Conservation (phyloP, 73 alveolate species). For the Symbiodinium natans region DNA sequence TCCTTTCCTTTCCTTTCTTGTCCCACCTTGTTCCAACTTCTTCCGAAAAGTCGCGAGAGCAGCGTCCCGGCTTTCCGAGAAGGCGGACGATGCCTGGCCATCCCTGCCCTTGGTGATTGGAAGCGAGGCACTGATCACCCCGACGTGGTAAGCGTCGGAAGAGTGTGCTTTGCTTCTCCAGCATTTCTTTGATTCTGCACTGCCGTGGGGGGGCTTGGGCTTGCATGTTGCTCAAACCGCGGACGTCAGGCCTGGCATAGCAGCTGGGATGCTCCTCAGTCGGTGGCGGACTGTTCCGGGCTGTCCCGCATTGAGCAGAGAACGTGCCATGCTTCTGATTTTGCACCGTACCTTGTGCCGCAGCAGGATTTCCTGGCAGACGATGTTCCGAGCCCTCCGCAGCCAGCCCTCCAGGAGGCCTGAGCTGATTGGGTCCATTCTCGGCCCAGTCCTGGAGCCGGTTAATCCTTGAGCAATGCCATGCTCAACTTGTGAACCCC, state of each 20-base stretch:
- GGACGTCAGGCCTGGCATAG: neutral
- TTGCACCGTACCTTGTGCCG: neutral
- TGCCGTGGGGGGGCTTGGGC: too few species aligned
- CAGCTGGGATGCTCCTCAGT: neutral
- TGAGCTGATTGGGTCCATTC: too few species aligned
- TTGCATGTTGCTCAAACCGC: neutral
- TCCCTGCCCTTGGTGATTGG: constrained; percentile 38
- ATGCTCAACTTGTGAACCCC: too few species aligned
- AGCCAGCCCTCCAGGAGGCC: neutral
- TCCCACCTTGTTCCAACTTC: too few species aligned
- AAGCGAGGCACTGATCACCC: constrained; percentile 10
- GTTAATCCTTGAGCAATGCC: too few species aligned
- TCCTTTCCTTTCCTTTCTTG: neutral
- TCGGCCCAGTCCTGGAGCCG: too few species aligned
- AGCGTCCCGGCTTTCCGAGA: too few species aligned
- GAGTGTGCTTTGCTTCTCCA: neutral
- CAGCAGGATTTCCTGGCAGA: neutral
- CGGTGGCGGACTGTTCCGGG: neutral
- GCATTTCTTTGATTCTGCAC: too few species aligned
- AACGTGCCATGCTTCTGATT: neutral
- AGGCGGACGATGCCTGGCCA: constrained; percentile 34
- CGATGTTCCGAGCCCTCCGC: neutral
- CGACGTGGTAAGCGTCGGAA: neutral
- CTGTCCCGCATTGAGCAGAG: neutral
- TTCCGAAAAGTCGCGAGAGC: too few species aligned